Conservation (phyloP, 345 rosid genomes). For the Odontarrhena argentea region DNA sequence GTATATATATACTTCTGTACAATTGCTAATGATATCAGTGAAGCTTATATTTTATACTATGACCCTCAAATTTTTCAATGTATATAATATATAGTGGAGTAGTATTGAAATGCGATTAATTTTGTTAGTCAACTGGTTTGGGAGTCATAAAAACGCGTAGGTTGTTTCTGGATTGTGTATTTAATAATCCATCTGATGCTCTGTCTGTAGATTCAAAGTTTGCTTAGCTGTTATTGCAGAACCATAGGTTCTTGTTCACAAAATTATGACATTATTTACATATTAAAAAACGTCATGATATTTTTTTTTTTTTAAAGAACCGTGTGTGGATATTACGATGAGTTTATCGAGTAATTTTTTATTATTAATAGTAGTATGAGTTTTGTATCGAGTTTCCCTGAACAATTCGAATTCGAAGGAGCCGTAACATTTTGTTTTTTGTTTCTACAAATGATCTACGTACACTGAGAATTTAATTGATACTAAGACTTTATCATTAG, state of each 20-base stretch:
- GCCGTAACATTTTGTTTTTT: constrained; percentile 3
- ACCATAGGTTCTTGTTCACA: constrained; percentile 8
- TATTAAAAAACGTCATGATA: background rate
- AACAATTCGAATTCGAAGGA: background rate
- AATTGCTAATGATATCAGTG: no score
- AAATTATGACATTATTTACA: background rate
- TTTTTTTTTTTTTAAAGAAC: background rate
- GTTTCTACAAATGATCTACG: background rate
- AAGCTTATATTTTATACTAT: no score
- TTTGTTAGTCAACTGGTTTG: constrained; percentile 29
- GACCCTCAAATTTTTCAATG: no score
- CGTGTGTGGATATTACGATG: background rate
- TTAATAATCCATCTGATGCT: constrained; percentile 17
- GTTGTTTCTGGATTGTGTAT: constrained; percentile 3
- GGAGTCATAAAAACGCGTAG: constrained; percentile 39
- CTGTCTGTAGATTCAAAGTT: constrained; percentile 25
- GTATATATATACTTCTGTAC: no score
- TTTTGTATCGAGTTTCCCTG: background rate
- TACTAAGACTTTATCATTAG: background rate
- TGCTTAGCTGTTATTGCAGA: constrained; percentile 30
- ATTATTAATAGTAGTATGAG: background rate
- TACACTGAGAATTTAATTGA: no score
- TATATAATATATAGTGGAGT: no score
- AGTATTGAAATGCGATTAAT: constrained; percentile 1
- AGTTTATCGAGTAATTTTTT: background rate